Evolutionary conservation across 345 rosid genomes (phyloP), one percentile per base, ranked within the genome.

Genomic region (Lepidium didymum): DNA sequence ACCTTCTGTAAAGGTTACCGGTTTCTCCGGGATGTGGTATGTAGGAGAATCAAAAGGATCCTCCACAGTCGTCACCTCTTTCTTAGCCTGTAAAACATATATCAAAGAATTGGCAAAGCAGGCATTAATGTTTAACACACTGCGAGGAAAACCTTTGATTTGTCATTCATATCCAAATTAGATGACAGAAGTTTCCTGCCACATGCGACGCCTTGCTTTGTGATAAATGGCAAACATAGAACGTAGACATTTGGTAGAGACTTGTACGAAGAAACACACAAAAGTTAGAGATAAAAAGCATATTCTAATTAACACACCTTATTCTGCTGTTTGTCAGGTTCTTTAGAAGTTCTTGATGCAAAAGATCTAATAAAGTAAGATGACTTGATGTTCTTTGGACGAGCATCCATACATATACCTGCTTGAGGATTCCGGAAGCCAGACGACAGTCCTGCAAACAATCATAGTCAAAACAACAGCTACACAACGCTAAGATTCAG

Each of bases 11-110:
- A 94, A 91, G 8, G 97, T 84, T 72, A 91, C 96, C 0, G 96
- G 99, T 72, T 91, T 91, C 72, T 89, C 92, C 6, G 99, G 99
- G 72, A 94, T 94, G 70, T 91, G 81, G 76, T 87, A 91, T 5
- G 99, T 91, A 9, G 94, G 96, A 75, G 96, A 79, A 81, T 94
- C 92, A 79, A 94, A 94, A 67, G 99, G 97, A 84, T 94, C 97
- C 64, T 94, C 99, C 40, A 86, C 83, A 23, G 88, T 94, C n/a
- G 96, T 80, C 61, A 94, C 73, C 4, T 91, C 96, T 67, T 91
- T 91, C 69, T 73, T 88, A 50, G 86, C 43, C 99, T 94, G 89
- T 57, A 25, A 67, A 27, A 21, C 23, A 70, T 16, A 12, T 49
- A 58, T 4, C 10, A 14, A 37, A 70, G 38, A 44, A 51, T 29